Evolutionary conservation across 1,284 basidiomycete species (phyloP).

Genomic region (Phaffia rhodozyma): DNA sequence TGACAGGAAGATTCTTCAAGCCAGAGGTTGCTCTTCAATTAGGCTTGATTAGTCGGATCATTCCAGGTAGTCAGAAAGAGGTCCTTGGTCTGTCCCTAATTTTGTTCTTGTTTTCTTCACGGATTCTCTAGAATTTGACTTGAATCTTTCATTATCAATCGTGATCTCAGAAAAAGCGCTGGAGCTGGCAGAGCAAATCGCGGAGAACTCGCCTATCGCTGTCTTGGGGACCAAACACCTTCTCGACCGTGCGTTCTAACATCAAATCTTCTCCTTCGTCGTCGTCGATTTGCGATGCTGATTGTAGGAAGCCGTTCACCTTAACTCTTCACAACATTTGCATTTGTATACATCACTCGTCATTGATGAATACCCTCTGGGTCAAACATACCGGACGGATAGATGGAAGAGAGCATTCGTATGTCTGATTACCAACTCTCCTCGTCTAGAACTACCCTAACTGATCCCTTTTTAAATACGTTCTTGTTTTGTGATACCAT

Average conservation of each 20-base stretch:
- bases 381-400: too few species aligned
- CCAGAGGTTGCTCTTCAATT: conserved; percentile 57
- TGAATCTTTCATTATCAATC: neutral
- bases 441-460: neutral
- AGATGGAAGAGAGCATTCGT: neutral
- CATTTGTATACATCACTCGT: too few species aligned
- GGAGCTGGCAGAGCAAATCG: conserved; percentile 54
- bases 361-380: neutral
- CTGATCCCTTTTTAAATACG: neutral
- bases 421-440: neutral
- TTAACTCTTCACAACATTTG: conserved; percentile 40
- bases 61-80: conserved; percentile 50
- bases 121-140: neutral
- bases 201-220: conserved; percentile 69
- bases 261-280: conserved; percentile 30
- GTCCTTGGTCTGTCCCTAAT: conserved; percentile 34
- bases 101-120: too few species aligned
- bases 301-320: too few species aligned
- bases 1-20: conserved; percentile 61
- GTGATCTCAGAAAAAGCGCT: conserved; percentile 44
- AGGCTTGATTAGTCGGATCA: conserved; percentile 65
- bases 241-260: conserved; percentile 35
- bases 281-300: neutral
- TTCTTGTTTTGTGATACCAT: conserved; percentile 19
- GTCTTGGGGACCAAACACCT: conserved; percentile 70